Percentiles rank a stretch among this genome's conserved stretches.
These are phyloP conservation scores for Emericellopsis terricola DNA, from an alignment of 495 filamentous ascomycete species.

Conservation along the genomic window DNA sequence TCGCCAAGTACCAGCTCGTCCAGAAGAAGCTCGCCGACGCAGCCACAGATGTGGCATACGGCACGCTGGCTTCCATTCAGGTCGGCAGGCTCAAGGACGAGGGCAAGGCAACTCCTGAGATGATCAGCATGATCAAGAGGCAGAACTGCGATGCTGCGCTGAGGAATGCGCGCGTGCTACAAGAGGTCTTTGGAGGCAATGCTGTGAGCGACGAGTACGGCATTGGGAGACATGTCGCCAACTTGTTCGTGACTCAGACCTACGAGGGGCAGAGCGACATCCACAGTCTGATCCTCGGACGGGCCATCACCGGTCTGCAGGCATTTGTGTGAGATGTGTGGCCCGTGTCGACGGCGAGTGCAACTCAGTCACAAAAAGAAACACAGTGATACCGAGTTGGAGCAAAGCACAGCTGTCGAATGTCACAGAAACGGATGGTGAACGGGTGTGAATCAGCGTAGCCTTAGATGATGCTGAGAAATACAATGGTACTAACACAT, in stretches of 20 bases:
- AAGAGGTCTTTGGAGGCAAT: conserved; percentile 95
- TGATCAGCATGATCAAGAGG: conserved; percentile 97
- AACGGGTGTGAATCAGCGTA: conserved; percentile 25
- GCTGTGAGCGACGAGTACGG: conserved; percentile 92
- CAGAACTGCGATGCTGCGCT: conserved; percentile 94
- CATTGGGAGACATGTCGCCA: conserved; percentile 88
- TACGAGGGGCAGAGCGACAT: conserved; percentile 98
- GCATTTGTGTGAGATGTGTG: conserved; percentile 34
- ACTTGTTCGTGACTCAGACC: conserved; percentile 92
- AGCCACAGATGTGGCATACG: conserved; percentile 76
- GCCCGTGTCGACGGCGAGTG: neutral
- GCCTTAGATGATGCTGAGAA: too few species aligned
- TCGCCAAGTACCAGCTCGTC: conserved; percentile 95
- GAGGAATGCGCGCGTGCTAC: conserved; percentile 57
- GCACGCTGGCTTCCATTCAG: conserved; percentile 69
- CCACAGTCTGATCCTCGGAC: conserved; percentile 56
- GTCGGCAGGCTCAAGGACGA: conserved; percentile 87
- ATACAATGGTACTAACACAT: too few species aligned
- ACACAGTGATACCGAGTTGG: too few species aligned
- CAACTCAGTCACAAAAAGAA: neutral
- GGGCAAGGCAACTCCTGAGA: conserved; percentile 75
- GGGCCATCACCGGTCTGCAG: conserved; percentile 53
- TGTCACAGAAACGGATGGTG: neutral
- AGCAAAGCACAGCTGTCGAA: too few species aligned
- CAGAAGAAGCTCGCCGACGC: conserved; percentile 97